Base-by-base conservation (phyloP, 2,329 filamentous ascomycete species). In the Chalaropsis ovoidea region DNA sequence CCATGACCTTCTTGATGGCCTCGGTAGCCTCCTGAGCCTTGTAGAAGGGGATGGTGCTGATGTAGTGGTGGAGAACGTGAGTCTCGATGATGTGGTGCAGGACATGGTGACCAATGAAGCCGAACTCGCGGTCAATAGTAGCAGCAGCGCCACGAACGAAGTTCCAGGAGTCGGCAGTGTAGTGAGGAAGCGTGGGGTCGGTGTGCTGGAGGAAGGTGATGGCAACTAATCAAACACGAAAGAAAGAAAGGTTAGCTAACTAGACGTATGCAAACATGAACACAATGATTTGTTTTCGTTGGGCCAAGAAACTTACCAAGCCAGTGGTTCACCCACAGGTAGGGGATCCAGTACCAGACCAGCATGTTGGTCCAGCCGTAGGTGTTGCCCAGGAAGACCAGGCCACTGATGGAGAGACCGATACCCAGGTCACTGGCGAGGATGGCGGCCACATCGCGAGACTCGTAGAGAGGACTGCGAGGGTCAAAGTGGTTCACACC, bases 321-420 rank as follows among this genome's bases (percentile, higher is more conserved):
- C 93, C 93, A 97, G 84, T 96, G 91, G 84, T 97, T 95, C 66
- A 96, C 92, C 93, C 93, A 96, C 68, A 96, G 81, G 76, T 97
- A 99, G 45, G 94, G 94, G 67, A 95, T 74, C 73, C 92, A 86
- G 79, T 99, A 99, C 93, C 94, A 97, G 69, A 99, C 88, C 68
- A 89, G 78, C 75, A 97, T 80, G 80, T 96, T 97, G 74, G 80
- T 75, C 81, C 86, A 93, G 73, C 94, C 94, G 71, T 87, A 96
- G 66, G 77, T 88, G 76, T 85, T 85, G 72, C 86, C 86, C 70
- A 96, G 79, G 72, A 81, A 81, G 76, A 82, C 82, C 68, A 96
- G 82, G 63, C 77, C 79, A 68, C 81, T 78, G 65, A 78, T 77
- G 65, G 81, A 83, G 72, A 94, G 79, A 68, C 79, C 77, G 56